phyloP scores from a whole-genome alignment of 2,329 filamentous ascomycete species.

The Diaporthe longicolla region DNA sequence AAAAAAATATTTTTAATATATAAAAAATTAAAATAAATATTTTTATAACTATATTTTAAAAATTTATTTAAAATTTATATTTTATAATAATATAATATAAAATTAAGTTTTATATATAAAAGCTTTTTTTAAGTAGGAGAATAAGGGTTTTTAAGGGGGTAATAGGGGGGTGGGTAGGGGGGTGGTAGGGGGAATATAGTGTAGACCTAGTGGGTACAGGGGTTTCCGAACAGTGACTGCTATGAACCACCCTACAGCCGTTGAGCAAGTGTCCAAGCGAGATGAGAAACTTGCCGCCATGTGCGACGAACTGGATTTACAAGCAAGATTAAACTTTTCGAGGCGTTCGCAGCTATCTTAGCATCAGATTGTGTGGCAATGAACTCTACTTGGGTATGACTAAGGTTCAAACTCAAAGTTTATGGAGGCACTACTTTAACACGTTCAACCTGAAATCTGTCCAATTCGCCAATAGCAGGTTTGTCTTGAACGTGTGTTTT shows the following conservation, averaged over 20 bases:
- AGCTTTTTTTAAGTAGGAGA: no score
- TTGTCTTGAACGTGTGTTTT: background rate
- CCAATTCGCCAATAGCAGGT: background rate
- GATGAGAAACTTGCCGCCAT: background rate
- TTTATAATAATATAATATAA: no score
- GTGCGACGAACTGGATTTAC: background rate
- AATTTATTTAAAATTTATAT: no score
- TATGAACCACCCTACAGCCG: background rate
- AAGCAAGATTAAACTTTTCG: background rate
- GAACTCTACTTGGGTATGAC: background rate
- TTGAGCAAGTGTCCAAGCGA: conserved; percentile 12
- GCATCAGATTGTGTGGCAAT: background rate
- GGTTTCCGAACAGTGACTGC: no score
- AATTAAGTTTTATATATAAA: no score
- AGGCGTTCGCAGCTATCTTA: conserved; percentile 11
- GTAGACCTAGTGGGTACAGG: no score
- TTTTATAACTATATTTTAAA: no score
- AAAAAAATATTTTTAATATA: no score
- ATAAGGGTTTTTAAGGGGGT: no score
- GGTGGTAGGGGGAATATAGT: no score
- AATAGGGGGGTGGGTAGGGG: no score
- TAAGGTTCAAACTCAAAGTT: conserved; percentile 4
- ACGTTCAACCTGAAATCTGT: background rate
- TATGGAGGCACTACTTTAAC: background rate
- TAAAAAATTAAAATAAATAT: no score